Percentiles rank a stretch among this genome's conserved stretches.
phyloP scores from a whole-genome alignment of 78 protist species.

The Polysphondylium violaceum region DNA sequence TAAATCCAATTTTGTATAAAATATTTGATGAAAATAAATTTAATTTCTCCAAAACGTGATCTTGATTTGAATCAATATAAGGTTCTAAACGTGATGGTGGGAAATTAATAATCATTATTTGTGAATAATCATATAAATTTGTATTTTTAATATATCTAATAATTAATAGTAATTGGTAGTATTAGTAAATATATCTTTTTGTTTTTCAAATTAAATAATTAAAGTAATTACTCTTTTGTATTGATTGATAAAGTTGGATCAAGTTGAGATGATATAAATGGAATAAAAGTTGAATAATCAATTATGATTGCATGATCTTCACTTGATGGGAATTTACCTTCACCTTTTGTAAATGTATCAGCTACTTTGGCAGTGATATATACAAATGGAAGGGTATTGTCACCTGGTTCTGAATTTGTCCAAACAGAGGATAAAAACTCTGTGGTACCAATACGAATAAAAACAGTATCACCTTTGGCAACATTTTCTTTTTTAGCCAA shows the following conservation, averaged over 20 bases:
- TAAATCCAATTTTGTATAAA: constrained; percentile 78
- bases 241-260: constrained; percentile 1
- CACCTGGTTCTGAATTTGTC: background rate
- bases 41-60: constrained; percentile 11
- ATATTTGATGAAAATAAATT: constrained; percentile 31
- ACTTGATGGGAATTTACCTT: constrained; percentile 15
- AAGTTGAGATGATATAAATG: constrained; percentile 32
- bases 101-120: constrained; percentile 33
- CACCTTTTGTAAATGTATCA: background rate
- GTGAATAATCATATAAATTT: constrained; percentile 40
- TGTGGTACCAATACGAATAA: background rate
- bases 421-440: background rate
- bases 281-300: constrained; percentile 31
- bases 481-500: constrained; percentile 16
- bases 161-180: background rate
- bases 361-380: constrained; percentile 3
- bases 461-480: constrained; percentile 33
- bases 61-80: constrained; percentile 62
- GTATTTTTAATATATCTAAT: constrained; percentile 2
- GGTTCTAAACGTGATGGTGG: constrained; percentile 76
- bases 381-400: background rate
- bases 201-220: background rate
- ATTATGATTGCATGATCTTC: background rate
- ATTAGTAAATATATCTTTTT: background rate
- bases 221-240: background rate